Evolutionary conservation across 306 rosid genomes (phyloP).

Genomic region (Alnus glutinosa): DNA sequence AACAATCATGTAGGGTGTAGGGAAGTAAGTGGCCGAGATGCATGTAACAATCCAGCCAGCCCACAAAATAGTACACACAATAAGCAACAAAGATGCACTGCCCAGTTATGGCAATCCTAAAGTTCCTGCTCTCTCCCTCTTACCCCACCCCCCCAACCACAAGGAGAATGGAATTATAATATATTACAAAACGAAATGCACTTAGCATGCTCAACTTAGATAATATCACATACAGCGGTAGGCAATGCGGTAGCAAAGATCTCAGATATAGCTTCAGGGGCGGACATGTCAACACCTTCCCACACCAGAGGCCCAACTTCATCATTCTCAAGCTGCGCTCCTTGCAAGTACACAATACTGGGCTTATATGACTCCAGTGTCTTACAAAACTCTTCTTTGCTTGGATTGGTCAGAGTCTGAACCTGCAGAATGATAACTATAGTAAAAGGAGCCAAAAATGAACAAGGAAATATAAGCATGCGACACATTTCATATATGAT

Average conservation of each 20-base stretch:
- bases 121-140: no score
- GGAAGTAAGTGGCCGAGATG: neutral
- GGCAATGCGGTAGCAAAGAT: constrained; percentile 73
- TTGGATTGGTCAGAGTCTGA: constrained; percentile 71
- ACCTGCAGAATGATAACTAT: constrained; percentile 56
- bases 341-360: constrained; percentile 81
- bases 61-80: neutral
- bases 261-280: constrained; percentile 60
- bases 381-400: constrained; percentile 66
- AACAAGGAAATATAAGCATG: neutral
- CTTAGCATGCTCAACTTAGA: constrained; percentile 18
- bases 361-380: constrained; percentile 73
- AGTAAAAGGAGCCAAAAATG: neutral
- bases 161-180: neutral
- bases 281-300: constrained; percentile 68
- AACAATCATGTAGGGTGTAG: neutral
- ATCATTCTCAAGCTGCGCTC: constrained; percentile 66
- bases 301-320: constrained; percentile 78
- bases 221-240: constrained; percentile 60
- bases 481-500: neutral
- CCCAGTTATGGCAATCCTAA: neutral
- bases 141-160: neutral
- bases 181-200: neutral
- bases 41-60: neutral
- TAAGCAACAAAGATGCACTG: neutral